Conservation (phyloP, 495 filamentous ascomycete species). For the Aspergillus asperescens region DNA sequence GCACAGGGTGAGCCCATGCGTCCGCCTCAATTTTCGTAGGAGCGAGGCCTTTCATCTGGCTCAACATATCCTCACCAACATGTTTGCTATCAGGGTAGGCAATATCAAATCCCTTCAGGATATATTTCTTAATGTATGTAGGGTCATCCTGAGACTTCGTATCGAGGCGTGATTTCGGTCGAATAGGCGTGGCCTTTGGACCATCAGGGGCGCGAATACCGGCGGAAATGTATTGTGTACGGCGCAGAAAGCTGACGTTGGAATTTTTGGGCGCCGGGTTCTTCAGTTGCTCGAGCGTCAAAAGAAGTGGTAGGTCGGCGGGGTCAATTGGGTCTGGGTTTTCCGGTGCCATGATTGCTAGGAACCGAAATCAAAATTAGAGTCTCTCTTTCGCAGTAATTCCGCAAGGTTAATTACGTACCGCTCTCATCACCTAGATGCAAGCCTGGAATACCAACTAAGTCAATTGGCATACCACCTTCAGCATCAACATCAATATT, state of each 20-base stretch:
- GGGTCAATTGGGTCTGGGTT: slow-evolving; percentile 67
- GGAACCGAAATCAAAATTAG: slow-evolving; percentile 12
- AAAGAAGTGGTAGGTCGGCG: slow-evolving; percentile 72
- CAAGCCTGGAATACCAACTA: slow-evolving; percentile 88
- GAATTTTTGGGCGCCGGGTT: slow-evolving; percentile 65
- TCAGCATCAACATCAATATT: slow-evolving; percentile 98
- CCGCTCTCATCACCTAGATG: slow-evolving; percentile 95
- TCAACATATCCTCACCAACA: slow-evolving; percentile 46
- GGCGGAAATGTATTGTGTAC: slow-evolving; percentile 92
- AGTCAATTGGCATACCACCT: slow-evolving; percentile 92
- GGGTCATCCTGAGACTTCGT: slow-evolving; percentile 65
- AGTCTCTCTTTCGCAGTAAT: background rate
- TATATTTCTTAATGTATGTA: slow-evolving; percentile 70
- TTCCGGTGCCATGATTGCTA: slow-evolving; percentile 76
- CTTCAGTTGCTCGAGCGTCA: slow-evolving; percentile 71
- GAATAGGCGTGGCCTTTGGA: slow-evolving; percentile 35
- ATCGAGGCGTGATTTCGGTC: slow-evolving; percentile 39
- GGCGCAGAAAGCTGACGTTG: slow-evolving; percentile 87
- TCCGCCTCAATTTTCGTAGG: slow-evolving; percentile 53
- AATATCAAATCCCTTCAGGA: slow-evolving; percentile 80
- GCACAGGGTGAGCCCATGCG: slow-evolving; percentile 69
- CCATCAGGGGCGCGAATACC: slow-evolving; percentile 44
- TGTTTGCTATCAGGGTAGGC: slow-evolving; percentile 66
- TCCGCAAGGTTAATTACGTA: slow-evolving; percentile 43
- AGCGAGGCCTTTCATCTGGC: slow-evolving; percentile 49